Base-by-base conservation (phyloP, 192 early-diverging fungal species). In the Backusella parvicylindrica region DNA sequence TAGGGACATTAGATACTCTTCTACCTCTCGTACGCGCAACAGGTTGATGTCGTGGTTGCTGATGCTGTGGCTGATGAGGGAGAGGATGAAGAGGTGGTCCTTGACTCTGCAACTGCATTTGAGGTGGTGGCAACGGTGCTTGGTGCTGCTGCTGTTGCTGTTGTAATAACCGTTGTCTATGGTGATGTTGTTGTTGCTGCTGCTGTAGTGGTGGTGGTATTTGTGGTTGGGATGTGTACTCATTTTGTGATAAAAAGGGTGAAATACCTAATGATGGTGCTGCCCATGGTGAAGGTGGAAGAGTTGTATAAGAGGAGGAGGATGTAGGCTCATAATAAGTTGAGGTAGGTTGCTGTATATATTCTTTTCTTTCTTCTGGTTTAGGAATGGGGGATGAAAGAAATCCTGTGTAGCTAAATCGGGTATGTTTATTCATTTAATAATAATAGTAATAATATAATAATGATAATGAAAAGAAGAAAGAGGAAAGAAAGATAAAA, bases 1-100 rank as follows among this genome's bases (percentile, higher is more conserved):
- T 81, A 9, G 87, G 86, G 12, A 84, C 73, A 26, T 84, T 87
- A 12, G 85, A 83, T 37, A 88, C 86, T n/a, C 87, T 82, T 33
- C 89, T 76, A 53, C 87, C 86, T 32, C 89, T 71, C 33, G 86
- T 85, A 33, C 85, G 81, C 3, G 83, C 77, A 36, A 18, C 32
- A 50, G 74, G 70, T 68, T 33, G 66, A 68, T 33, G 18, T 38
- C n/a, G 66, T 12, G 35, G 66, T 23, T 68, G 66, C 30, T 65
- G 64, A 2, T 65, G 64, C 1, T 65, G 64, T 18, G 13, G 26
- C 33, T 65, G 64, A 8, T 65, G 64, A 33, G 16, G 32, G 16
- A 15, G 6, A 15, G 12, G 64, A 18, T 21, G 31, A 13, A 32
- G 32, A 6, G 18, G 43, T 47, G 43, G 43, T 47, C 43, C 43